These are phyloP conservation scores for Acmispon strigosus DNA, from an alignment of 306 rosid genomes.

Conservation along the genomic window DNA sequence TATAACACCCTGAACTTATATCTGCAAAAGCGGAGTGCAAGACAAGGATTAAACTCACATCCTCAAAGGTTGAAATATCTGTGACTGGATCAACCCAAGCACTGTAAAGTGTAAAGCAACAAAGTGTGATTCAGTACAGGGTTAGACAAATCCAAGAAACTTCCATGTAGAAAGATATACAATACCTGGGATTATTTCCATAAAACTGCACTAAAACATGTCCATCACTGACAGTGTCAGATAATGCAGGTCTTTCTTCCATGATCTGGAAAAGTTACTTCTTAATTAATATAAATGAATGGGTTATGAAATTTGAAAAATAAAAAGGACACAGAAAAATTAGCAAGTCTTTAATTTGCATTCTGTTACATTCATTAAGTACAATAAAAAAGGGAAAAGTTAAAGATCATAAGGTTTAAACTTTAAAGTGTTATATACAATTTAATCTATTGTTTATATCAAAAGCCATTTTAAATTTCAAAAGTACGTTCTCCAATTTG, in stretches of 20 bases:
- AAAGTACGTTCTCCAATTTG: conserved; percentile 4
- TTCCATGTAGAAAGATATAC: background rate
- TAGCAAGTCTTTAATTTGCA: conserved; percentile 3
- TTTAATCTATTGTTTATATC: background rate
- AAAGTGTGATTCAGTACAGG: conserved; percentile 7
- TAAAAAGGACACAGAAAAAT: background rate
- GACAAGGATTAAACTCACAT: conserved; percentile 38
- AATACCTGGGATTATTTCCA: conserved; percentile 40
- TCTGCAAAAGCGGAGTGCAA: conserved; percentile 2
- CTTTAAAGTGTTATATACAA: background rate
- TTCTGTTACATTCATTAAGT: background rate
- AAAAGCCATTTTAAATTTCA: background rate
- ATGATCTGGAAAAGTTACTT: conserved; percentile 30
- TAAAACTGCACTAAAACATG: conserved; percentile 46
- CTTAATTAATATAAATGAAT: conserved; percentile 3
- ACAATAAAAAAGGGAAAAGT: background rate
- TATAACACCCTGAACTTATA: background rate
- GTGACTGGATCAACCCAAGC: conserved; percentile 45
- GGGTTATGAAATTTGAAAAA: conserved; percentile 4
- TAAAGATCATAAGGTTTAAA: background rate
- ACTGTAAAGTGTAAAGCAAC: conserved; percentile 37
- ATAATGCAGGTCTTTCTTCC: conserved; percentile 32
- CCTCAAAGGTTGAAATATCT: conserved; percentile 41
- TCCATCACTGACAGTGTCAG: conserved; percentile 31
- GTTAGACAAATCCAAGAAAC: conserved; percentile 8